Base-by-base conservation (phyloP, 371 early-diverging fungal genomes). In the Rhizopus microsporus region DNA sequence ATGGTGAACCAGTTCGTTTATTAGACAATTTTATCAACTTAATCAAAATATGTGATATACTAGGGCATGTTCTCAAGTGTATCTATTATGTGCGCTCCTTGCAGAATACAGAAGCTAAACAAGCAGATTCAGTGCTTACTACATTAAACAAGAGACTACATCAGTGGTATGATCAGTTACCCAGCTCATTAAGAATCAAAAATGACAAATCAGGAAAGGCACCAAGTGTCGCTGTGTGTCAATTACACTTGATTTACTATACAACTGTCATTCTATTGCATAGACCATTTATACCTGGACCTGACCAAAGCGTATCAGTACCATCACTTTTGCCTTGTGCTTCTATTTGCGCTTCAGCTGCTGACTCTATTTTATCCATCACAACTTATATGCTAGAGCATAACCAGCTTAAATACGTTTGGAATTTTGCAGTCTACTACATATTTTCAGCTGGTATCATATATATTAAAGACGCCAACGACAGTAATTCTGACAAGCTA, bases 311-410 rank as follows among this genome's bases (percentile, higher is more conserved):
- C 10, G 49, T 61, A 13, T 49, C 47, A 9, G 50, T 61, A 10
- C 62, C 68, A 5, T 54, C 63, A 0, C 66, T 79, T 3, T 54
- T 77, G 33, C 78, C 80, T 1, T 71, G 68, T 15, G 67, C 64
- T 37, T 69, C 79, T 15, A 68, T 78, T 13, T 82, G 82, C 48
- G 67, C 70, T 1, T 71, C 74, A 5, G 75, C 80, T 5, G 81
- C 85, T 1, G 73, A 73, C 10, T 60, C 78, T 0, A 78, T 82
- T 10, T 53, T 80, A 17, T 67, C 74, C 23, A 80, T 84, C 29
- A 66, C 56, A 12, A 67, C 72, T 44, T 51, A 66, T 12, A 63
- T 80, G 63, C 39, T 72, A 5, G 63, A 62, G 10, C 62, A 69
- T 23, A 63, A 65, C 16, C 64, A 62, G 23, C 54, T 80, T 15